Percentiles rank a stretch among this genome's conserved stretches.
phyloP scores from a whole-genome alignment of 805 yeast genomes.

The Starmerella vitae region DNA sequence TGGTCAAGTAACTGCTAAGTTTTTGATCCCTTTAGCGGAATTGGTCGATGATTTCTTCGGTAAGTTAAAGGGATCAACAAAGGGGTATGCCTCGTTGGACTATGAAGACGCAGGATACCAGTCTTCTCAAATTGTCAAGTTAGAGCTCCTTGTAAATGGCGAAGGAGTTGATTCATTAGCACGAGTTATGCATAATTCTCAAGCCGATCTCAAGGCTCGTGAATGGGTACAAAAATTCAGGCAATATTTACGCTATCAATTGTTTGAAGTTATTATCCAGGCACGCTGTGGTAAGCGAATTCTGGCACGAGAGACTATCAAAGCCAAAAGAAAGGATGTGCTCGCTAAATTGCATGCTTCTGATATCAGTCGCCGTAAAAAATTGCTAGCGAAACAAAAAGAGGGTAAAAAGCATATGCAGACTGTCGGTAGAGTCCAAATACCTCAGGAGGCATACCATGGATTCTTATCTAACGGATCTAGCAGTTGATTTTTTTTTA shows the following conservation, averaged over 20 bases:
- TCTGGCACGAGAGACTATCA: conserved; percentile 82
- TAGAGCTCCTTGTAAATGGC: conserved; percentile 83
- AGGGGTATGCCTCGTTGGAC: conserved; percentile 88
- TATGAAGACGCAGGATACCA: conserved; percentile 87
- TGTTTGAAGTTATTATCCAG: conserved; percentile 86
- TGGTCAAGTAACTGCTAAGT: conserved; percentile 70
- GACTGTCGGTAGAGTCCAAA: conserved; percentile 60
- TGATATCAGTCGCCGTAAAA: conserved; percentile 80
- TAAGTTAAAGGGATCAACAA: conserved; percentile 72
- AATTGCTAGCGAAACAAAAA: conserved; percentile 73
- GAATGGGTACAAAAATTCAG: conserved; percentile 77
- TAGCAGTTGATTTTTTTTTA: no score
- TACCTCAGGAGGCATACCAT: conserved; percentile 78
- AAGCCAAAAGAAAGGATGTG: conserved; percentile 91
- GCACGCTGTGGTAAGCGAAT: conserved; percentile 71
- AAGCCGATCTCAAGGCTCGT: conserved; percentile 57
- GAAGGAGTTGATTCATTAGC: conserved; percentile 83
- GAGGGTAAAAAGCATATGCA: conserved; percentile 85
- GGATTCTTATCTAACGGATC: conserved; percentile 54
- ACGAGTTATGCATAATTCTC: conserved; percentile 73
- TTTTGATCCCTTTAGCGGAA: conserved; percentile 74
- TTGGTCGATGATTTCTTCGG: conserved; percentile 94
- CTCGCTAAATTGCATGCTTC: conserved; percentile 86
- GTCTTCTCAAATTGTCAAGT: conserved; percentile 65
- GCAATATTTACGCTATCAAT: conserved; percentile 63